phyloP scores from a whole-genome alignment of 2,329 filamentous ascomycete genomes.

The Aspergillus udagawae region DNA sequence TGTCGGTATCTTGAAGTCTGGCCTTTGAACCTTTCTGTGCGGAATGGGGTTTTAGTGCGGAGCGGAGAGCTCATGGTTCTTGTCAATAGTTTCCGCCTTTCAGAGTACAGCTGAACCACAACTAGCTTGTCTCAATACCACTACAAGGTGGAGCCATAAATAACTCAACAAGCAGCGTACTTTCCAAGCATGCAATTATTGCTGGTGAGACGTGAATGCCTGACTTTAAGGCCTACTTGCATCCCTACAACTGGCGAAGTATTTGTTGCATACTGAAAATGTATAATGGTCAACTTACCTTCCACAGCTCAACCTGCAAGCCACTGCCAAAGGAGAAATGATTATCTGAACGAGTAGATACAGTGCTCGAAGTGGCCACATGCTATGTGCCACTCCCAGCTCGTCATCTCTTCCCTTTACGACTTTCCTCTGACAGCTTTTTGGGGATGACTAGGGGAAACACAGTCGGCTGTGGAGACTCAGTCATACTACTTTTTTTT shows the following conservation, averaged over 20 bases:
- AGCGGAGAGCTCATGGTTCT: constrained; percentile 13
- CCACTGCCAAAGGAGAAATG: not conserved
- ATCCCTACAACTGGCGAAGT: not conserved
- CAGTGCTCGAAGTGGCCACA: too few relatives aligned
- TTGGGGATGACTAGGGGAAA: not conserved
- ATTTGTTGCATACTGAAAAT: not conserved
- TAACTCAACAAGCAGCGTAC: not conserved
- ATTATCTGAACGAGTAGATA: not conserved
- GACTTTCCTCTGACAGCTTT: not conserved
- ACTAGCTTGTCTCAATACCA: not conserved
- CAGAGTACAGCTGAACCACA: not conserved
- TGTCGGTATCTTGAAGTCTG: constrained; percentile 2
- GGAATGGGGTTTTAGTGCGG: constrained; percentile 17
- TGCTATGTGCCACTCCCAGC: not conserved
- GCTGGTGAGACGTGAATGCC: not conserved
- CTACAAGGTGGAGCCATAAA: too few relatives aligned
- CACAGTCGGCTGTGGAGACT: not conserved
- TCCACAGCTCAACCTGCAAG: not conserved
- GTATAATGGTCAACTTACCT: not conserved
- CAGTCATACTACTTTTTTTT: not conserved
- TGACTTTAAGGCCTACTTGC: not conserved
- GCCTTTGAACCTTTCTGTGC: constrained; percentile 16
- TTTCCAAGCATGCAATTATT: not conserved
- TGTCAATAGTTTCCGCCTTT: constrained; percentile 1
- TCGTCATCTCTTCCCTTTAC: not conserved